Evolutionary conservation across 345 rosid genomes (phyloP).

Genomic region (Hevea brasiliensis): DNA sequence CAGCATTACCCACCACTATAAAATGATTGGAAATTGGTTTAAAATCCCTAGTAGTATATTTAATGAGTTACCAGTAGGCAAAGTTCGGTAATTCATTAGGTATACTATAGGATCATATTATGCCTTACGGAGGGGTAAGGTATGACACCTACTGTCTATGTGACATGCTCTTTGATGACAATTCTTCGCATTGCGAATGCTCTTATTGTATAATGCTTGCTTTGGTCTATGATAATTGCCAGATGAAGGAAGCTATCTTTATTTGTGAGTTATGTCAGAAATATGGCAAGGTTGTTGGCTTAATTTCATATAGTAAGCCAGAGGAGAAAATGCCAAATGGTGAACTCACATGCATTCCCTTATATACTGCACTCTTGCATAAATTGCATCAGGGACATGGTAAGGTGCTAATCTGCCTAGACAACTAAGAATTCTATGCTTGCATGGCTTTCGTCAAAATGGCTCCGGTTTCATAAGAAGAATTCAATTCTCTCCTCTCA

Average conservation of each 20-base stretch:
- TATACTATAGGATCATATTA: too few relatives aligned
- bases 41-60: too few relatives aligned
- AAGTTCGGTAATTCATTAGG: too few relatives aligned
- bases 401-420: constrained; percentile 47
- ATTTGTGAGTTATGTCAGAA: constrained; percentile 83
- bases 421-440: constrained; percentile 80
- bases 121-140: too few relatives aligned
- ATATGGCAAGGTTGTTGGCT: constrained; percentile 42
- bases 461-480: constrained; percentile 90
- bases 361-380: constrained; percentile 25
- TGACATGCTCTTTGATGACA: constrained; percentile 68
- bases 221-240: constrained; percentile 74
- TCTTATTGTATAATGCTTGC: constrained; percentile 82
- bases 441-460: constrained; percentile 96
- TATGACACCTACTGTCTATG: constrained; percentile 79
- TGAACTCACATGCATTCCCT: constrained; percentile 23
- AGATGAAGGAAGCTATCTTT: constrained; percentile 55
- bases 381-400: constrained; percentile 44
- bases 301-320: constrained; percentile 20
- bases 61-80: too few relatives aligned
- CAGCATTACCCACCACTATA: too few relatives aligned
- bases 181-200: constrained; percentile 82
- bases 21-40: too few relatives aligned
- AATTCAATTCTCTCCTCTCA: constrained; percentile 31
- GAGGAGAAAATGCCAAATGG: constrained; percentile 12